Conservation (phyloP, 768 basidiomycete genomes). For the Scleroderma bovista region DNA sequence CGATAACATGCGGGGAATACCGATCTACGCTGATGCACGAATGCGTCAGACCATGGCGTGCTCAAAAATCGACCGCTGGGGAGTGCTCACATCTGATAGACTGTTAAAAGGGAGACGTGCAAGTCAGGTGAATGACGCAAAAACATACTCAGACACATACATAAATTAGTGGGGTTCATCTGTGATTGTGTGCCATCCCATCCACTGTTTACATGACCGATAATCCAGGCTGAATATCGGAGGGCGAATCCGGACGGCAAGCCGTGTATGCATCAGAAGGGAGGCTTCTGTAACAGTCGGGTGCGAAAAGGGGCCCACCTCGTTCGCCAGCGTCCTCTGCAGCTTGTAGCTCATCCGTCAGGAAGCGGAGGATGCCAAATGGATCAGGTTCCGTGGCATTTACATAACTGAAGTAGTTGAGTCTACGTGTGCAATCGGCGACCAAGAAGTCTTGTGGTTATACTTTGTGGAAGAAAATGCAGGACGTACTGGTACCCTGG, state of each 20-base stretch:
- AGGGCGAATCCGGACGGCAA: background rate
- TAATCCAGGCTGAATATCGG: slow-evolving; percentile 45
- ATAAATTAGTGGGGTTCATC: slow-evolving; percentile 39
- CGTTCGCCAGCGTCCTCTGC: slow-evolving; percentile 45
- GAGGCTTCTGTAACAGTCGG: background rate
- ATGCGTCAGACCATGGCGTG: background rate
- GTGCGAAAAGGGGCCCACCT: slow-evolving; percentile 18
- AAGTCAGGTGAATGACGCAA: background rate
- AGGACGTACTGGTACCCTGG: slow-evolving; percentile 31
- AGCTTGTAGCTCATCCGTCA: slow-evolving; percentile 49
- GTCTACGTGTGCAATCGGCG: slow-evolving; percentile 12
- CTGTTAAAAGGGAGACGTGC: slow-evolving; percentile 12
- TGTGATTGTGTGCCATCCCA: slow-evolving; percentile 41
- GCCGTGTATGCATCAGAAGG: background rate
- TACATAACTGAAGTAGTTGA: slow-evolving; percentile 46
- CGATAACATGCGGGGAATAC: slow-evolving; percentile 43
- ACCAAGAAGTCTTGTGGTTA: background rate
- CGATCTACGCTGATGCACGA: slow-evolving; percentile 35
- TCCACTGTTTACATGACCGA: slow-evolving; percentile 46
- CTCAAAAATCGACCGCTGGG: background rate
- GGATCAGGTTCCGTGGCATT: slow-evolving; percentile 41
- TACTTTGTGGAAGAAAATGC: background rate
- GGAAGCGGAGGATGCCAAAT: slow-evolving; percentile 45
- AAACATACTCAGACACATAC: slow-evolving; percentile 21
- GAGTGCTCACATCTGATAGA: slow-evolving; percentile 40